These are phyloP conservation scores for Viridothelium virens DNA, from an alignment of 495 filamentous ascomycete genomes.

Conservation along the genomic window DNA sequence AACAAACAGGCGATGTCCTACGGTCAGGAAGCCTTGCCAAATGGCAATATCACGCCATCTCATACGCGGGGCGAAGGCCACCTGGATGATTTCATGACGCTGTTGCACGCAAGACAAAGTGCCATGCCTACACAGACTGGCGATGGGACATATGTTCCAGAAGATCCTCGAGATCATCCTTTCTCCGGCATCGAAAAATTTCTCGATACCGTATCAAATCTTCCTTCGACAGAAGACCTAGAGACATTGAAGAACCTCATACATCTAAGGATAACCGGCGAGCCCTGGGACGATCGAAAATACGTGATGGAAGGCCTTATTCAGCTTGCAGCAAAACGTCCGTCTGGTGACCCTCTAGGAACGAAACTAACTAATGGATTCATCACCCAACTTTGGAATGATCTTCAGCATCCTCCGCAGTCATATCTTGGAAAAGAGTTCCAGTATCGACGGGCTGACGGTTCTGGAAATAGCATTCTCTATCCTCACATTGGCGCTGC, in stretches of 20 bases:
- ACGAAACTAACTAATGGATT: conserved; percentile 51
- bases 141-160: conserved; percentile 36
- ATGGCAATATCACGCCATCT: not conserved
- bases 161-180: conserved; percentile 19
- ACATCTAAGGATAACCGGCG: not conserved
- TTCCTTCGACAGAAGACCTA: not conserved
- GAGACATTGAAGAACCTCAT: not conserved
- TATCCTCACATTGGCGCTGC: conserved; percentile 60
- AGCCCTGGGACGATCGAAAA: conserved; percentile 37
- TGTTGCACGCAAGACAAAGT: conserved; percentile 23
- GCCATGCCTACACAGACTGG: conserved; percentile 34
- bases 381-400: conserved; percentile 58
- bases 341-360: conserved; percentile 42
- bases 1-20: not conserved
- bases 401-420: conserved; percentile 59
- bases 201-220: not conserved
- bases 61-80: not conserved
- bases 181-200: conserved; percentile 16
- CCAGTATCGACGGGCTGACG: conserved; percentile 61
- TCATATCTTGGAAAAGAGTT: conserved; percentile 50
- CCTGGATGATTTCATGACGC: conserved; percentile 8
- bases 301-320: conserved; percentile 53
- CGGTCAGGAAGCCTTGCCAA: not conserved
- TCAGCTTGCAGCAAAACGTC: conserved; percentile 28
- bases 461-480: conserved; percentile 58